Conservation (phyloP, 345 rosid species). For the Brassica cretica region DNA sequence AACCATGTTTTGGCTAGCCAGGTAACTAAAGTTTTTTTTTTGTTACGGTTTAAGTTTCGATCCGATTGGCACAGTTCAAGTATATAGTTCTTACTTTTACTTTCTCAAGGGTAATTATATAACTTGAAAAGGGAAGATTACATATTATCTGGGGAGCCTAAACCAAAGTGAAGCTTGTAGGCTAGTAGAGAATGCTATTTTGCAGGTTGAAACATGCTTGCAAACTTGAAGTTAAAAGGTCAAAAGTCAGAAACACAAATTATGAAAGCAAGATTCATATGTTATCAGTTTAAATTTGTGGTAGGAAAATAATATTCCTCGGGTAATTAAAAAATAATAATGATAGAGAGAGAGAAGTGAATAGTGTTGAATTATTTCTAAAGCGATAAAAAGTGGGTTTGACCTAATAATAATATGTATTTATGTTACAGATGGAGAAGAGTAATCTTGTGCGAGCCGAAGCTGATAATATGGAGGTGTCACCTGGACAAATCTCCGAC, state of each 20-base stretch:
- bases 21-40: not conserved
- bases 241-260: not conserved
- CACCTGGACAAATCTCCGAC: conserved; percentile 32
- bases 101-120: not conserved
- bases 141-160: not conserved
- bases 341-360: not conserved
- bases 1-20: conserved; percentile 6
- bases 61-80: not conserved
- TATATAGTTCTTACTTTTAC: conserved; percentile 1
- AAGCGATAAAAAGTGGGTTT: not conserved
- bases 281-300: conserved; percentile 4
- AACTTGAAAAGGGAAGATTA: not conserved
- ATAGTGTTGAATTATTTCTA: not conserved
- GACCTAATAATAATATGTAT: not conserved
- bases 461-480: conserved; percentile 20
- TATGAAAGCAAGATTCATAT: not conserved
- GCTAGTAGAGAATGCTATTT: not conserved
- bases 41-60: conserved; percentile 2
- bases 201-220: not conserved
- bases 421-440: conserved; percentile 29
- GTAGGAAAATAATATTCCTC: not conserved
- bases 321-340: not conserved
- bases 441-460: not conserved
- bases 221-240: not conserved
- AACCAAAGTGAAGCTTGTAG: not conserved